These are phyloP conservation scores for Viridothelium virens DNA, from an alignment of 495 filamentous ascomycete genomes.

Conservation along the genomic window DNA sequence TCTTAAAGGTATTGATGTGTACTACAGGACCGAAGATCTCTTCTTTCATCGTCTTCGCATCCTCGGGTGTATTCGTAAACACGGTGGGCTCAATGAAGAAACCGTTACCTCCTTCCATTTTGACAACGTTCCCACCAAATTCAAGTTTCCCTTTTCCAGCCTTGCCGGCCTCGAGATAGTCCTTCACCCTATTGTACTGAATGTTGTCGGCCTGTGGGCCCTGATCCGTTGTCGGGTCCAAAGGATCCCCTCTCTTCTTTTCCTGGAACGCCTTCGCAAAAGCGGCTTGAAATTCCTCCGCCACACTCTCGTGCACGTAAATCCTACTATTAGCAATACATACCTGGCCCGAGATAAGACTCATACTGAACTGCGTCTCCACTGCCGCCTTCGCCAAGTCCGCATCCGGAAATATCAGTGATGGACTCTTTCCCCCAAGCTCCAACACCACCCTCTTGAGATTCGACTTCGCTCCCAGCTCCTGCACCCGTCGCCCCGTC, in stretches of 20 bases:
- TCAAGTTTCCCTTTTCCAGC: constrained; percentile 36
- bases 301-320: constrained; percentile 36
- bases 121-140: constrained; percentile 26
- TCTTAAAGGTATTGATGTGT: constrained; percentile 31
- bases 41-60: constrained; percentile 22
- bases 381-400: constrained; percentile 30
- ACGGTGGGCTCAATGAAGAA: constrained; percentile 31
- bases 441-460: constrained; percentile 35
- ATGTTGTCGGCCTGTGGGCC: constrained; percentile 32
- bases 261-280: constrained; percentile 26
- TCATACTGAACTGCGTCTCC: constrained; percentile 26
- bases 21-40: constrained; percentile 34
- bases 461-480: constrained; percentile 31
- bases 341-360: constrained; percentile 30
- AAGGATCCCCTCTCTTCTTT: constrained; percentile 31
- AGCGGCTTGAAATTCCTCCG: constrained; percentile 28
- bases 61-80: constrained; percentile 19
- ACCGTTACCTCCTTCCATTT: constrained; percentile 25
- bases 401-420: constrained; percentile 35
- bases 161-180: constrained; percentile 36
- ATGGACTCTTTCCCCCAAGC: constrained; percentile 36
- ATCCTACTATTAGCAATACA: constrained; percentile 34
- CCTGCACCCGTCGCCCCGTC: constrained; percentile 29
- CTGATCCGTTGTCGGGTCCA: constrained; percentile 28
- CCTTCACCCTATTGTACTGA: constrained; percentile 22